phyloP scores from a whole-genome alignment of 2,329 filamentous ascomycete genomes.

The Elsinoe perseae region DNA sequence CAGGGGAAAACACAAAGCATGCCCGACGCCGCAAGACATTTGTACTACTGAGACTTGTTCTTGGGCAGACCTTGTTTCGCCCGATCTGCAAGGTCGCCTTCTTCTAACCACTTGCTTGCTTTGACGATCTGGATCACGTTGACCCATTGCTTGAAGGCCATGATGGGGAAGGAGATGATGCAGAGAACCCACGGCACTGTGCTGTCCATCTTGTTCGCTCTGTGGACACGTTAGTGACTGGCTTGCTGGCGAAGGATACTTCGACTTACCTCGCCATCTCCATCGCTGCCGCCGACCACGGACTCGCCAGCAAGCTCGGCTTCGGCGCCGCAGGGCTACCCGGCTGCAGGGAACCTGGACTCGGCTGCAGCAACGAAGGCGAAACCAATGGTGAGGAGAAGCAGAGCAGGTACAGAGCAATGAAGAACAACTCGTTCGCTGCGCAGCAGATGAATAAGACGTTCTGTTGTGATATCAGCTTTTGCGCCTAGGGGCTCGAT shows the following conservation, averaged over 20 bases:
- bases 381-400: conserved; percentile 88
- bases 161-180: conserved; percentile 72
- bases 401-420: conserved; percentile 92
- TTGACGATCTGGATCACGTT: conserved; percentile 92
- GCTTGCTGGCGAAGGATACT: background rate
- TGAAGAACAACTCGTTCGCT: conserved; percentile 95
- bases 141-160: conserved; percentile 86
- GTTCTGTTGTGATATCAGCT: conserved; percentile 46
- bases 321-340: conserved; percentile 62
- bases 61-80: conserved; percentile 30
- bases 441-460: conserved; percentile 87
- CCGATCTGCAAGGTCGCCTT: conserved; percentile 71
- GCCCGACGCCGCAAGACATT: background rate
- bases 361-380: conserved; percentile 64
- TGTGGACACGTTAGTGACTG: conserved; percentile 16
- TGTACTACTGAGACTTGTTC: conserved; percentile 16
- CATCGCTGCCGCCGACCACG: conserved; percentile 85
- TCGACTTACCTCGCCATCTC: conserved; percentile 62
- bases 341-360: conserved; percentile 47
- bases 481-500: background rate
- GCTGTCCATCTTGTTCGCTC: conserved; percentile 69
- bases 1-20: background rate
- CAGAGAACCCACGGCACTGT: conserved; percentile 70
- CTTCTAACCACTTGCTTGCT: conserved; percentile 83
- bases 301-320: conserved; percentile 74